Evolutionary conservation across 139 green algal species (phyloP), one percentile per base, ranked within the genome.

Genomic region (Micractinium sp.): DNA sequence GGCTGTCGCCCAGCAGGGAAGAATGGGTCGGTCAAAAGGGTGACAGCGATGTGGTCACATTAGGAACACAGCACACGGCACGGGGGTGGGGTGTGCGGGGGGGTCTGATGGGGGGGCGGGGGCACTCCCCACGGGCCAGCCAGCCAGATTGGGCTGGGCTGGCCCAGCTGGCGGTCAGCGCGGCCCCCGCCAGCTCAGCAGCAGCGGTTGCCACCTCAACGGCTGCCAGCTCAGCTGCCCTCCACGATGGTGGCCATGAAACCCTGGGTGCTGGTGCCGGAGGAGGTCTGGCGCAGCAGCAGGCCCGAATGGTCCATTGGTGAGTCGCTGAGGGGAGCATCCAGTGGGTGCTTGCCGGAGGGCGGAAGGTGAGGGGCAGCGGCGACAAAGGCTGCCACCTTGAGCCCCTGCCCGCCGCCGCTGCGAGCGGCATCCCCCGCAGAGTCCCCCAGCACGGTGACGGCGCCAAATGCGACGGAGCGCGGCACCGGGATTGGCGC

Each of bases 401-500:
- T 71, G 63, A 71, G 7, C 12, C 20, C 20, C 7, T 27, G 20
- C 33, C 16, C 74, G 18, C 31, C 31, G 71, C 29, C 63, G 63
- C 53, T 61, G 9, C 36, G 33, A 3, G 1, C 74, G 3, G 31
- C 78, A 35, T 33, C 15, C 56, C 19, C 47, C 39, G 25, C 78
- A 36, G 35, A 23, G 22, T 23, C 53, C 14, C 63, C 82, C 82
- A 87, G 0, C 39, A 87, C 83, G 2, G 76, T 63, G 35, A 81
- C 67, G 23, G 3, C 83, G 15, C 83, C 83, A 80, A 87, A 87
- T 7, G 38, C 56, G 3, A 87, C 83, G 3, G 13, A 67, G 38
- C 83, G 83, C 67, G 83, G 83, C 83, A 87, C 83, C 71, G 83
- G 67, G 67, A 87, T 87, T 25, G 83, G 83, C 38, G 83, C 67